Base-by-base conservation (phyloP, 352 stramenopile genomes). In the Hyaloperonospora arabidopsidis region DNA sequence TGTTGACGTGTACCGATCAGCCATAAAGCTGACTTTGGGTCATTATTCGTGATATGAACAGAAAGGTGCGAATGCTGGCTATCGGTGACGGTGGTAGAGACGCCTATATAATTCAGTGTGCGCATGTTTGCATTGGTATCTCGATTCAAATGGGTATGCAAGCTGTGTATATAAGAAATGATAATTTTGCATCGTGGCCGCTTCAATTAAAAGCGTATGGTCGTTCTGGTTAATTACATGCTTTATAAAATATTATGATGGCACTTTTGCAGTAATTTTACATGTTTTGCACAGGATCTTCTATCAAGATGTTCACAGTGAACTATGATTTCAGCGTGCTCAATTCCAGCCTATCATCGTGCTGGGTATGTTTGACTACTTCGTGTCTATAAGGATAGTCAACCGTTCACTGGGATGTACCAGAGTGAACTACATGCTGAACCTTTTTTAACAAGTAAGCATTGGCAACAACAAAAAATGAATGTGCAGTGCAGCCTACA, bases 201-300 rank as follows among this genome's bases (percentile, higher is more conserved):
- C 29, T 93, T 95, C 79, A 97, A 98, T 70, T 99, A 98, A 65
- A 90, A 94, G 57, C 93, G 97, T 44, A 95, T 98, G 70, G 84
- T 79, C 23, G 92, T 89, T 47, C 74, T 98, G 18, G 83, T 96
- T 18, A 78, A 96, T 6, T 98, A 98, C 66, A 97, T 98, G 59
- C 99, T 99, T 64, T 99, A 99, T 87, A 98, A 99, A 99, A 98
- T 70, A 94, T 97, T 55, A 71, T 93, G 21, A 82, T 97, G 61
- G 87, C 92, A 49, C 63, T 85, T 23, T 61, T 69, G 44, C 72
- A 98, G 65, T 97, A 97, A 65, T 89, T 95, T 40, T 89, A 90
- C 70, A 95, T 88, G 68, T 79, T 97, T 50, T 93, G 77, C 49
- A 97, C 84, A 49, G 92, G 89, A 47, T 91, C 91, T 11, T 98